Base-by-base conservation (phyloP, 1,284 basidiomycete species). In the Xerocomus minutiporus region DNA sequence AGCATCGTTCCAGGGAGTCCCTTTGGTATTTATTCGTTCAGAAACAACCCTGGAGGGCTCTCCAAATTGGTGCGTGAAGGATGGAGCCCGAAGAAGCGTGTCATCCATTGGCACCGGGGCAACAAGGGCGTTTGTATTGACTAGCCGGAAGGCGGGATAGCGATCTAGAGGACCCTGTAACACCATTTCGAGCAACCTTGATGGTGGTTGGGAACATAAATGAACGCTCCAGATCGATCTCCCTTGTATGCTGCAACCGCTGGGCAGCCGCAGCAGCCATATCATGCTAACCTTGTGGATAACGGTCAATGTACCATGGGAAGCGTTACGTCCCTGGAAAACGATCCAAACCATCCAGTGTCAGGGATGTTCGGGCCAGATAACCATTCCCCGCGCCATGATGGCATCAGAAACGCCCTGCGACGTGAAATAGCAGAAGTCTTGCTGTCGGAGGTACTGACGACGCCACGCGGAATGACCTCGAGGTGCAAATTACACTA, bases 271-370 rank as follows among this genome's bases (percentile, higher is more conserved):
- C 50, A 48, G 35, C n/a, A 38, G 42, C 54, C 50, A 52, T 7
- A 47, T 42, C 48, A 31, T 17, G 44, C 23, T 32, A 28, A 44
- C 43, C 31, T 32, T 25, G 50, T 41, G 36, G n/a, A 38, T n/a
- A 8, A 46, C 20, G 52, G 52, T 26, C 51, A 29, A 51, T 20
- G 40, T 48, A 59, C 53, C 53, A 44, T 44, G 25, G 31, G 44
- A 26, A 51, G 35, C 29, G 46, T 54, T 35, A 52, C 45, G 51
- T 49, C 26, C 51, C 36, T 50, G 50, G 46, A 48, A 48, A 53
- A 52, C 44, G 38, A 50, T 43, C 45, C 52, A 51, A 44, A 67
- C 66, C 63, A 68, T 65, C 62, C 63, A 68, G 63, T 65, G 63
- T 20, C 32, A 31, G 50, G 54, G 50, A 29, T 38, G 42, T 46